Base-by-base conservation (phyloP, 805 yeast species). In the Suhomyces sp. region DNA sequence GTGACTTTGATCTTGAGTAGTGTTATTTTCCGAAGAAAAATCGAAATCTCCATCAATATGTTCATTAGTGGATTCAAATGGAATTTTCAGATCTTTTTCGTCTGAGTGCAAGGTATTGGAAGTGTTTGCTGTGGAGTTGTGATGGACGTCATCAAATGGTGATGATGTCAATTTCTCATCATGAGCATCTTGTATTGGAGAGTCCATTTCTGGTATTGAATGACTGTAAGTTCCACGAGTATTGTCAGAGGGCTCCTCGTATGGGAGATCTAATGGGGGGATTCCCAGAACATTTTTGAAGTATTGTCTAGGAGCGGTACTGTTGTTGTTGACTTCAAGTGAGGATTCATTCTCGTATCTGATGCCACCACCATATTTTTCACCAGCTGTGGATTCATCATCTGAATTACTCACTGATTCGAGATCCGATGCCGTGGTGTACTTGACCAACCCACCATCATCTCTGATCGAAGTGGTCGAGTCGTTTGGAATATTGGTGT, bases 321-420 rank as follows among this genome's bases (percentile, higher is more conserved):
- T 28, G 12, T 29, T 29, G 19, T 30, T 34, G 31, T 35, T 20
- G n/a, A 19, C 31, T 9, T 48, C 46, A 13, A 34, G 23, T 7
- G 27, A 17, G 11, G 50, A 42, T 38, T 62, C 68, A 43, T 63
- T 60, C 42, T 62, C 68, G 39, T 63, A 60, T 25, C 30, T 33
- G 22, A 35, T 25, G 12, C 36, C 43, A 15, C 39, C 34, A 19
- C 23, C 29, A 15, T 38, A 35, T 16, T 33, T 36, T 16, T 39
- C 40, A 19, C 36, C 36, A 4, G 19, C 25, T 2, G 20, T 11
- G 10, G 30, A 25, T 10, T 9, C 15, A 26, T 26, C 22, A 10
- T 20, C 29, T 15, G 40, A 44, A 25, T 48, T 44, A 14, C 46
- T 45, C 1, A 46, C 47, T 9, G 51, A 46, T 33, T 44, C 51